Percentiles rank a stretch among this genome's conserved stretches.
phyloP scores from a whole-genome alignment of 805 yeast genomes.

The Metschnikowia proteae region DNA sequence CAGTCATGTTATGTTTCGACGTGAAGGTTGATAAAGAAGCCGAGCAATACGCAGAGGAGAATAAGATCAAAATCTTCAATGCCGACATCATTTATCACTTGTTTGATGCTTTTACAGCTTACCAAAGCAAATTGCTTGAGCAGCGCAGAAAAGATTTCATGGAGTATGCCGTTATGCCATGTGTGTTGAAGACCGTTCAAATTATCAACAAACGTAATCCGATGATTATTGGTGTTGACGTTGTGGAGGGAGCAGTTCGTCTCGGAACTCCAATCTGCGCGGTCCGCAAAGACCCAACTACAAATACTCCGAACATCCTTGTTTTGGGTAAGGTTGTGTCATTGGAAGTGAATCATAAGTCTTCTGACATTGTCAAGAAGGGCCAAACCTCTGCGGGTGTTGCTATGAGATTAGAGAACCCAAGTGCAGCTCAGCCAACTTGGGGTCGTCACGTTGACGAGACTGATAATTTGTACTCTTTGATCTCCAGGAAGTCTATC shows the following conservation, averaged over 20 bases:
- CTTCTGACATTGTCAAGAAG: constrained; percentile 75
- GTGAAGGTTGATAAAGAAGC: constrained; percentile 97
- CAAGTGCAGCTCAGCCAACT: constrained; percentile 88
- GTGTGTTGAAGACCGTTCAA: constrained; percentile 90
- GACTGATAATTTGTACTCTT: constrained; percentile 83
- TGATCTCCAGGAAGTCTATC: constrained; percentile 82
- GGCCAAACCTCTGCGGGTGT: constrained; percentile 98
- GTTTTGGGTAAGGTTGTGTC: constrained; percentile 86
- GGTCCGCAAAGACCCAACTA: constrained; percentile 82
- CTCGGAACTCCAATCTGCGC: constrained; percentile 95
- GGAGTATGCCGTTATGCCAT: constrained; percentile 90
- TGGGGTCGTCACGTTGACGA: constrained; percentile 99
- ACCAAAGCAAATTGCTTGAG: constrained; percentile 84
- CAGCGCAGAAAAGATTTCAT: constrained; percentile 84
- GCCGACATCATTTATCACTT: constrained; percentile 96
- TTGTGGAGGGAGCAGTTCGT: constrained; percentile 82
- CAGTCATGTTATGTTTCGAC: constrained; percentile 98
- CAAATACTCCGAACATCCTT: constrained; percentile 66
- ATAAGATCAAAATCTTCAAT: constrained; percentile 84
- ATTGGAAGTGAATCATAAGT: constrained; percentile 93
- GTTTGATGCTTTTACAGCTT: constrained; percentile 90
- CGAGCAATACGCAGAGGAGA: constrained; percentile 94
- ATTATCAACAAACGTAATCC: constrained; percentile 98
- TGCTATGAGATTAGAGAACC: constrained; percentile 94
- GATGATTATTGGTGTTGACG: constrained; percentile 99